Base-by-base conservation (phyloP, 768 basidiomycete species). In the Hygrocybe punicea region DNA sequence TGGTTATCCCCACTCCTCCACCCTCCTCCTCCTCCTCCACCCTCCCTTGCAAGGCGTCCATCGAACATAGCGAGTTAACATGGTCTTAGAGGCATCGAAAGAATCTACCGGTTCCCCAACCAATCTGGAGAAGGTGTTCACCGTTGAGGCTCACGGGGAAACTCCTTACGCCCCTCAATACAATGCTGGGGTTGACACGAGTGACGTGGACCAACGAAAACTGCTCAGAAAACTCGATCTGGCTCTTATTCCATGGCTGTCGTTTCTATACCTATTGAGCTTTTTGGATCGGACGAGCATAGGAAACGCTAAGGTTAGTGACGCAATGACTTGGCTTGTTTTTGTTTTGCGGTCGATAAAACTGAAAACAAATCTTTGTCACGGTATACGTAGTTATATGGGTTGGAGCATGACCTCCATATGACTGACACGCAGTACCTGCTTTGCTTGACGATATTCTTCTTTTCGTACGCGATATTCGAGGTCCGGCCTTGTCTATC, bases 231-330 rank as follows among this genome's bases (percentile, higher is more conserved):
- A 88, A 71, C 78, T 90, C 47, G 87, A 87, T 69, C 61, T 76
- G 57, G 78, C 79, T n/a, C 77, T 87, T 59, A 77, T 87, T 36
- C 83, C 85, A 9, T 89, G 86, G 87, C 65, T 87, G 39, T 84
- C 87, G 4, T 78, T 93, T 53, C 70, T 93, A 62, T 91, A 91
- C 70, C 74, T 91, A 36, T 74, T 92, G 37, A 85, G 85, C 62
- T 91, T 90, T 76, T 64, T 74, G 44, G 79, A 79, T 65, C 76
- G 79, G 51, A 79, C 78, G 2, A 78, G 78, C 57, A 78, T 81
- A 59, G 79, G 79, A 71, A 81, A 81, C 71, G 80, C 80, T 16
- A 81, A 77, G 73, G 78, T 79, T 50, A 40, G 63, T 44, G 6
- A 14, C 33, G 6, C 42, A 34, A 25, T 10, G 37, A 40, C 37